Evolutionary conservation across 768 basidiomycete genomes (phyloP), one percentile per base, ranked within the genome.

Genomic region (Filobasidium wieringae): DNA sequence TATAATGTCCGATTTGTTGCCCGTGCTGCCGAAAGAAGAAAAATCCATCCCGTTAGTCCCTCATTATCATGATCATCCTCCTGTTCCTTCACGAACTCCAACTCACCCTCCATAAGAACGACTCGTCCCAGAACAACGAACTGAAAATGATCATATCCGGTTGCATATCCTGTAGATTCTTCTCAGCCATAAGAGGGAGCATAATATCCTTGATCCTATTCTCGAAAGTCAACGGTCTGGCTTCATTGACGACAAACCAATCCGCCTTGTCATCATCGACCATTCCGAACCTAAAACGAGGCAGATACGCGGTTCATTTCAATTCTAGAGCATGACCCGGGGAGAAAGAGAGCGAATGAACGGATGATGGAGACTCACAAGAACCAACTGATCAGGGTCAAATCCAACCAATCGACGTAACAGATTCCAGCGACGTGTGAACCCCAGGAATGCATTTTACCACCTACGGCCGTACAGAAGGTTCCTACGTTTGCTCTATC

Each of bases 111-210:
- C 51, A 22, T 7, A 66, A 52, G 37, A 61, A 63, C n/a, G 47
- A 55, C 43, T 66, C 64, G 49, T 63, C 63, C 64, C 64, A 66
- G 51, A 66, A 66, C 33, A 66, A 49, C 47, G 57, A 59, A 45
- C 59, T 59, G 29, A 62, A 41, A 7, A 63, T 51, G 1, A 61
- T 30, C 51, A 66, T 26, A 41, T 65, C 64, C 26, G 64, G 64
- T 34, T 49, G 59, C 36, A 32, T n/a, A 0, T 45, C 45, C 22
- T 57, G 29, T 2, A 51, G 31, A 2, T 41, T 50, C 14, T 32
- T 52, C 7, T 37, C 39, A 22, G 47, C 26, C 60, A 61, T 64
- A 15, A 39, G 34, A 27, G 60, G 59, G 19, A 64, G n/a, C 57
- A 61, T 58, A 19, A 61, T 53, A 7, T 61, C 40, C 11, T 52